phyloP scores from a whole-genome alignment of 169 alveolate genomes.

The Eimeria necatrix region DNA sequence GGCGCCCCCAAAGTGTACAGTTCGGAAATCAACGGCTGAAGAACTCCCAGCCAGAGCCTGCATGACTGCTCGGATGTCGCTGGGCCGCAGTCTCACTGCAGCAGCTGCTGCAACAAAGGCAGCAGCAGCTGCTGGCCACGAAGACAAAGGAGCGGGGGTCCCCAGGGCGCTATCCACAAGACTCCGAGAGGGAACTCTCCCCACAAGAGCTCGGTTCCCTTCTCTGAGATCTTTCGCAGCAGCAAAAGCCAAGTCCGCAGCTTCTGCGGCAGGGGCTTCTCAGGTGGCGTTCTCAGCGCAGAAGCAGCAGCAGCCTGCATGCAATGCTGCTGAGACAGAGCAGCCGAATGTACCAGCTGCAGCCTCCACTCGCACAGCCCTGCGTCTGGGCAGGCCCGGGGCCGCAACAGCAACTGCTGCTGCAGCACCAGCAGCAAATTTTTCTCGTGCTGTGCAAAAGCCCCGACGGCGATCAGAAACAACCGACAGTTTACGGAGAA shows the following conservation, averaged over 20 bases:
- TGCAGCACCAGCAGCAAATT: not conserved
- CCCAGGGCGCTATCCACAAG: no score
- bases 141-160: no score
- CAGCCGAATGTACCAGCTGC: not conserved
- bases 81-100: not conserved
- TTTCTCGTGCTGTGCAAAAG: not conserved
- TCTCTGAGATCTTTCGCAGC: not conserved
- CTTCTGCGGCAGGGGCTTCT: not conserved
- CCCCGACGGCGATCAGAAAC: constrained; percentile 1
- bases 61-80: not conserved
- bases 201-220: not conserved
- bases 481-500: not conserved
- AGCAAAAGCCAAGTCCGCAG: constrained; percentile 1
- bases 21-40: not conserved
- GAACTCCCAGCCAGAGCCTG: not conserved
- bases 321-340: not conserved
- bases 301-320: not conserved
- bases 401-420: constrained; percentile 13
- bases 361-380: not conserved
- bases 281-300: not conserved
- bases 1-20: not conserved
- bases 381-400: not conserved
- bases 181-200: no score
- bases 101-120: not conserved
- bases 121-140: not conserved